Evolutionary conservation across 1,284 basidiomycete genomes (phyloP), one percentile per base, ranked within the genome.

Genomic region (Austroboletus rostrupii): DNA sequence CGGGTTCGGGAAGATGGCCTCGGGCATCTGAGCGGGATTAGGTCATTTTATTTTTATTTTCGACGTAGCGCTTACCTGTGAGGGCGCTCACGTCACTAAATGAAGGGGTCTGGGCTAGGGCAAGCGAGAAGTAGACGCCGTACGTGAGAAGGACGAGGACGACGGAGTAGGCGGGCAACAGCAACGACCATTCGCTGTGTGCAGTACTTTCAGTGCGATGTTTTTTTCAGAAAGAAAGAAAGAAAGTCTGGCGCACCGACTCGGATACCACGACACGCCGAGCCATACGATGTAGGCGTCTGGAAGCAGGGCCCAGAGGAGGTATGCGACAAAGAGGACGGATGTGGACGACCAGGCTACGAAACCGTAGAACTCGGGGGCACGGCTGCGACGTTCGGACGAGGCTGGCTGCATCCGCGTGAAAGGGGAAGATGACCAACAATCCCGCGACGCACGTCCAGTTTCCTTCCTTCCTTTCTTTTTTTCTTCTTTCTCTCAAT

Each of bases 181-280:
- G 77, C 26, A 93, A 61, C 19, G 89, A 79, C 91, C 92, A 94
- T 75, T 94, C 90, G 26, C 91, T 65, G 37, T 58, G 16, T 17
- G 23, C 9, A 32, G 43, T 23, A 1, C 19, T 14, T n/a, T n/a
- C n/a, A n/a, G n/a, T n/a, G n/a, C n/a, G 10, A 19, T 31, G 35
- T 37, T 40, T 54, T 40, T 23, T 37, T 21, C 20, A n/a, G n/a
- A n/a, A n/a, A n/a, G n/a, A n/a, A n/a, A n/a, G n/a, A n/a, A n/a
- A n/a, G n/a, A n/a, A n/a, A n/a, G n/a, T n/a, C n/a, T 50, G 37
- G 48, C 81, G 61, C 53, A 90, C 92, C 90, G 76, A 62, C 77
- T 90, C n/a, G 92, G 92, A 66, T 93, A 92, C 91, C 91, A 94
- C 6, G 78, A 73, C 53, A 92, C 78, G 16, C 90, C 90, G 14